These are phyloP conservation scores for Talaromyces proteolyticus DNA, from an alignment of 495 filamentous ascomycete species.

Conservation along the genomic window DNA sequence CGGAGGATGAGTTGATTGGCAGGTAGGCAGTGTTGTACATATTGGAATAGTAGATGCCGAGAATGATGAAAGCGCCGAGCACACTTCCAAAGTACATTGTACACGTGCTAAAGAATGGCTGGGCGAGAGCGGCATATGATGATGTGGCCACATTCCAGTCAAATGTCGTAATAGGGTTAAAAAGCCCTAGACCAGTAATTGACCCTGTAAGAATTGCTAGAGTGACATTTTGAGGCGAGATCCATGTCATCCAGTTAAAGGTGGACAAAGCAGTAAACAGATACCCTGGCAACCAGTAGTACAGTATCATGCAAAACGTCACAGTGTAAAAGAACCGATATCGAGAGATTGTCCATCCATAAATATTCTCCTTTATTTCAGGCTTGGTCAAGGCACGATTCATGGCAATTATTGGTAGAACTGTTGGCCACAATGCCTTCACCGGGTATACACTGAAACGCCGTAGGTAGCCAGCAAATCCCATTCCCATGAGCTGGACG, in stretches of 20 bases:
- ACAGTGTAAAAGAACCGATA: slow-evolving; percentile 54
- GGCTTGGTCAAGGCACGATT: slow-evolving; percentile 61
- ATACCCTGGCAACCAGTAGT: slow-evolving; percentile 42
- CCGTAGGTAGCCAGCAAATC: slow-evolving; percentile 38
- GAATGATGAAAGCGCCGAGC: slow-evolving; percentile 31
- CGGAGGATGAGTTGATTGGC: slow-evolving; percentile 33
- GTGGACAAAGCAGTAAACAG: slow-evolving; percentile 20
- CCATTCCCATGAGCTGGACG: slow-evolving; percentile 46
- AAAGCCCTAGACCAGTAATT: slow-evolving; percentile 38
- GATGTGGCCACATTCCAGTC: slow-evolving; percentile 56
- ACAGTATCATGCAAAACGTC: slow-evolving; percentile 40
- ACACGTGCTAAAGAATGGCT: slow-evolving; percentile 50
- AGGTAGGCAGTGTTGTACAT: slow-evolving; percentile 39
- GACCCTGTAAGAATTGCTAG: slow-evolving; percentile 42
- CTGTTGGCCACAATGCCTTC: slow-evolving; percentile 59
- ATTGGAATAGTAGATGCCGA: slow-evolving; percentile 38
- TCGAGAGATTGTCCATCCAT: slow-evolving; percentile 54
- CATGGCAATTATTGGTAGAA: slow-evolving; percentile 49
- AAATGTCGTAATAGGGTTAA: slow-evolving; percentile 45
- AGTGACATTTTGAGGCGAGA: slow-evolving; percentile 25
- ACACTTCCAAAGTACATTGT: slow-evolving; percentile 41
- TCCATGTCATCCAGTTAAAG: slow-evolving; percentile 23
- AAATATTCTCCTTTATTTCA: slow-evolving; percentile 41
- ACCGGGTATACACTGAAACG: slow-evolving; percentile 45
- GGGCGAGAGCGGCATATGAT: slow-evolving; percentile 49